Evolutionary conservation across 2,329 filamentous ascomycete species (phyloP).

Genomic region (Botrytis aclada): DNA sequence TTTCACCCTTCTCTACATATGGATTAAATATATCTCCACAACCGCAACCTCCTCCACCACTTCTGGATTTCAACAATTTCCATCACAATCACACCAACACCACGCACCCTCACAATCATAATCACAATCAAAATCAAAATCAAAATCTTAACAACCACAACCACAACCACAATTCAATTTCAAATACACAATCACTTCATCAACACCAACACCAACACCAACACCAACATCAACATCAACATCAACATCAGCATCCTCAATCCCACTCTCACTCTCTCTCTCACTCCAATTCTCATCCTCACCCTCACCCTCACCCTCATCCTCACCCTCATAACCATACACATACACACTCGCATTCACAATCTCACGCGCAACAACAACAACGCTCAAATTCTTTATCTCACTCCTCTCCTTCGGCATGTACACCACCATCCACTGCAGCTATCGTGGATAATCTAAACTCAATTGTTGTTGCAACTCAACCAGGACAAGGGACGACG

Average conservation of each 20-base stretch:
- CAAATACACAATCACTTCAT: not conserved
- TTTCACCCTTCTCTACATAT: slow-evolving; percentile 31
- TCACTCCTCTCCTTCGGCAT: not conserved
- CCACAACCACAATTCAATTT: not conserved
- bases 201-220: not conserved
- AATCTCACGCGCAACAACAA: not conserved
- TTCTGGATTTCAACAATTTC: slow-evolving; percentile 16
- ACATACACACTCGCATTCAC: not conserved
- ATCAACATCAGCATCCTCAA: not conserved
- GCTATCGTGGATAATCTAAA: not conserved
- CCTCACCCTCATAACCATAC: not conserved
- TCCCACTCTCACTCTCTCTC: not conserved
- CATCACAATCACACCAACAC: not conserved
- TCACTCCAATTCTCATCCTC: not conserved
- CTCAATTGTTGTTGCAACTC: slow-evolving; percentile 7
- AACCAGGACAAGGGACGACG: slow-evolving; percentile 3
- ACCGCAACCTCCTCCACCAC: slow-evolving; percentile 15
- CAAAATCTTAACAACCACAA: not conserved
- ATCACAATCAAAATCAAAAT: not conserved
- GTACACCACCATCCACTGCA: slow-evolving; percentile 1
- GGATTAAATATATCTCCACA: slow-evolving; percentile 22
- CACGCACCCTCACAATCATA: not conserved
- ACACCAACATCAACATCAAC: not conserved
- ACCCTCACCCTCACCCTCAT: slow-evolving; percentile 3
- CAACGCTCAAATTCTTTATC: slow-evolving; percentile 9